These are phyloP conservation scores for Microcyclospora tardicrescens DNA, from an alignment of 2,329 filamentous ascomycete species.

Conservation along the genomic window DNA sequence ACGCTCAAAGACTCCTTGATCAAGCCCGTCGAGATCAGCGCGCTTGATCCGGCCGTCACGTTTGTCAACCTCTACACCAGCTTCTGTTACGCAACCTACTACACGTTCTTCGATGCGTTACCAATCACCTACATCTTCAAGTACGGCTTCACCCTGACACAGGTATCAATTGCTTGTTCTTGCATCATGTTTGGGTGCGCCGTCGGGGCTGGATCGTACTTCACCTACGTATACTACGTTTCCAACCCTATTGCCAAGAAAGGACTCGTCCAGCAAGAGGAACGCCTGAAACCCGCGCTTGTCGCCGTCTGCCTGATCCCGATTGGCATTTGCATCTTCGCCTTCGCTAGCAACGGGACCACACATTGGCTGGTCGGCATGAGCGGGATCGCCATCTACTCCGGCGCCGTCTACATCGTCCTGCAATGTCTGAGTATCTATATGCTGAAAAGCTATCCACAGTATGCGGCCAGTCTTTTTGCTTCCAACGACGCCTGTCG, in stretches of 20 bases:
- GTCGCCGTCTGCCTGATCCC: conserved; percentile 17
- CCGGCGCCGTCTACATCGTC: conserved; percentile 25
- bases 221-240: conserved; percentile 5
- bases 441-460: conserved; percentile 25
- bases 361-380: conserved; percentile 28
- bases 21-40: conserved; percentile 42
- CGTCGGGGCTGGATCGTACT: conserved; percentile 10
- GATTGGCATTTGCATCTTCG: conserved; percentile 23
- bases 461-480: conserved; percentile 43
- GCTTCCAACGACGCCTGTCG: conserved; percentile 48
- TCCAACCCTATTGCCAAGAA: conserved; percentile 11
- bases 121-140: conserved; percentile 47
- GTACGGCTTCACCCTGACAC: conserved; percentile 44
- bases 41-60: conserved; percentile 16
- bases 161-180: conserved; percentile 1
- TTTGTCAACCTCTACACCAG: conserved; percentile 30
- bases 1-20: conserved; percentile 42
- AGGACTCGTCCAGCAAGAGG: conserved; percentile 17
- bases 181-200: conserved; percentile 14
- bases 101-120: conserved; percentile 53
- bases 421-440: conserved; percentile 31
- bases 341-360: conserved; percentile 13
- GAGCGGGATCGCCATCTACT: conserved; percentile 30
- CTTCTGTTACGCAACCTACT: conserved; percentile 50
- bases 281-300: conserved; percentile 20